A percentile compares a stretch with the other conserved stretches of the same genome.
Conservation (phyloP, 2,329 filamentous ascomycete genomes). For the Volutella citrinella region DNA sequence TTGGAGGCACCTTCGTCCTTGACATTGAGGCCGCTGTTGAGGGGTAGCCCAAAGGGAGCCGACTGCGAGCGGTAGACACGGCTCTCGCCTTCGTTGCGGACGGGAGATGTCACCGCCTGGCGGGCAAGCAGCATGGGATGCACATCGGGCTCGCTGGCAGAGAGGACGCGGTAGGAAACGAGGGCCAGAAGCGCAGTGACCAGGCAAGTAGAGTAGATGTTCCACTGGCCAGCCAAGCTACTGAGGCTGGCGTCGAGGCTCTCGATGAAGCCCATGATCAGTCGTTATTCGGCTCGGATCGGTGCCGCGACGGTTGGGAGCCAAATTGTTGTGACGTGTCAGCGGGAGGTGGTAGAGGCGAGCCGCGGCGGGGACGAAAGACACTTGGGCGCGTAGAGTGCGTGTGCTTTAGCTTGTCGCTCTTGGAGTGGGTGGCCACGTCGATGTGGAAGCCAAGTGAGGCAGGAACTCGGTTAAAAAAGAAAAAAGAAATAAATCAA, state of each 20-base stretch:
- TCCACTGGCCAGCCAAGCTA: constrained; percentile 74
- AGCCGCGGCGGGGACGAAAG: constrained; percentile 3
- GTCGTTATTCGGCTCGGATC: constrained; percentile 3
- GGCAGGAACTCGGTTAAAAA: no score
- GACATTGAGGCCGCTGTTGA: constrained; percentile 75
- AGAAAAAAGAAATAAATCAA: no score
- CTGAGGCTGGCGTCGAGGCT: constrained; percentile 71
- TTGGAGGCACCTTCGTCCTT: constrained; percentile 76
- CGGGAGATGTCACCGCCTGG: constrained; percentile 73
- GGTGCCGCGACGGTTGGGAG: neutral
- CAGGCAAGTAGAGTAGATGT: constrained; percentile 71
- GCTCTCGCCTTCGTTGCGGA: constrained; percentile 82
- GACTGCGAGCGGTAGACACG: constrained; percentile 82
- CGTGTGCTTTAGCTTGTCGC: no score
- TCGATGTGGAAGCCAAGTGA: no score
- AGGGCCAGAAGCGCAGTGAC: constrained; percentile 63
- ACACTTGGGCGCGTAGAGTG: no score
- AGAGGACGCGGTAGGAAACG: constrained; percentile 68
- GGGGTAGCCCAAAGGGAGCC: constrained; percentile 78
- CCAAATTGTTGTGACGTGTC: no score
- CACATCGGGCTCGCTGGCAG: constrained; percentile 77
- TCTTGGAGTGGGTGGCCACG: no score
- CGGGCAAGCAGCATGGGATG: constrained; percentile 88
- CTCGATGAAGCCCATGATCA: constrained; percentile 45
- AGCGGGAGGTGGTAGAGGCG: neutral